Base-by-base conservation (phyloP, 2,329 filamentous ascomycete species). In the Alternaria sp. region DNA sequence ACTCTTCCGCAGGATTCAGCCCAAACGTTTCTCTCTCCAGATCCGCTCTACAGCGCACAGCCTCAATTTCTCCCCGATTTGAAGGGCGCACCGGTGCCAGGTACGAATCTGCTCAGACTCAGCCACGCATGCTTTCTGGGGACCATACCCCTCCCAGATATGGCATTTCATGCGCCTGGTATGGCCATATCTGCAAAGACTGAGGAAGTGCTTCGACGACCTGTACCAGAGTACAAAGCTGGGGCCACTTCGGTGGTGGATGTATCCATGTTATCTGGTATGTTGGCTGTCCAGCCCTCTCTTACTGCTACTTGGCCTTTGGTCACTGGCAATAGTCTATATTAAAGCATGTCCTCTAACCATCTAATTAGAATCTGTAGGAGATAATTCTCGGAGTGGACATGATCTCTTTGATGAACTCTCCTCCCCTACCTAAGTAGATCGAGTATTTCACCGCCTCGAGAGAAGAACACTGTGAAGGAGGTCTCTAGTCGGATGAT, bases 21-120 rank as follows among this genome's bases (percentile, higher is more conserved):
- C 8, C 0, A n/a, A 9, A 1, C 2, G 0, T 36, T 36, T 3
- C 15, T 36, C 32, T 36, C 32, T 36, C 15, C 0, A n/a, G 32
- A 36, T 9, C 32, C 4, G 15, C 8, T 36, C 32, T 5, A n/a
- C 32, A 36, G 32, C 32, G 32, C 32, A 36, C 32, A 36, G 32
- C 1, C 32, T 36, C 32, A 0, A n/a, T 4, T 36, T 36, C 32
- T 36, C 15, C 32, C 32, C 32, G 32, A 1, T n/a, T 5, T 3
- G 32, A 36, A 36, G 32, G 32, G 32, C 32, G 32, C 32, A 36
- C 15, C 15, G 7, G 32, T 36, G 15, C 32, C 32, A 36, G 32
- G 32, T n/a, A n/a, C 32, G 15, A 36, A 36, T 36, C 1, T 36
- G 15, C 32, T 36, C 32, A 36, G 32, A 36, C 32, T 36, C 15